phyloP scores from a whole-genome alignment of 1,139 yeast species.

The Lizanozyma gosingica region DNA sequence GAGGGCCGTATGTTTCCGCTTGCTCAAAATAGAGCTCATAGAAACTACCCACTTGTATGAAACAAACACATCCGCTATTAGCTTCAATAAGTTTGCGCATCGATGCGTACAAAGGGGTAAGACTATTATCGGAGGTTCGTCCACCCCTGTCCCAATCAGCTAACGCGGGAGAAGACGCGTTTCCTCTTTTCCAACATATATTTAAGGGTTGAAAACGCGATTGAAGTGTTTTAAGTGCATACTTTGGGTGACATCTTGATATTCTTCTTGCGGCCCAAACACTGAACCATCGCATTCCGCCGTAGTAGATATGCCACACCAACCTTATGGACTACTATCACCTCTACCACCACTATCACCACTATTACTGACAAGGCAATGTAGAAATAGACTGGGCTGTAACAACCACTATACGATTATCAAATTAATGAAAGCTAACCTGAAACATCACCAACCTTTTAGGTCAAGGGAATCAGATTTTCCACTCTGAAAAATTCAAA shows the following conservation, averaged over 20 bases:
- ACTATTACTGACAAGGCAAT: too few relatives aligned
- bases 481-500: too few relatives aligned
- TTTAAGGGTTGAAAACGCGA: not conserved
- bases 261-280: too few relatives aligned
- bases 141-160: slow-evolving; percentile 37
- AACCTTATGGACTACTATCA: too few relatives aligned
- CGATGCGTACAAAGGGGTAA: slow-evolving; percentile 30
- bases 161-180: not conserved
- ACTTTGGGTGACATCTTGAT: not conserved
- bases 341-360: too few relatives aligned
- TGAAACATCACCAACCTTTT: too few relatives aligned
- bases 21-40: slow-evolving; percentile 87
- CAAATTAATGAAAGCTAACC: too few relatives aligned
- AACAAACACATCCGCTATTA: slow-evolving; percentile 53
- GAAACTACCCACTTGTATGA: slow-evolving; percentile 87
- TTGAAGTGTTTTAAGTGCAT: not conserved
- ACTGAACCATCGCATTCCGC: too few relatives aligned
- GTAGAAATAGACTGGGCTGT: too few relatives aligned
- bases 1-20: slow-evolving; percentile 65
- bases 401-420: too few relatives aligned
- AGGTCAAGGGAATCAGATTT: too few relatives aligned
- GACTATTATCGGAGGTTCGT: slow-evolving; percentile 17
- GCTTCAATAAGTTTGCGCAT: slow-evolving; percentile 26
- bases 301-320: too few relatives aligned
- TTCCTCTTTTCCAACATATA: not conserved